Percentiles rank a stretch among this genome's conserved stretches.
Conservation (phyloP, 495 filamentous ascomycete species). For the Aspergillus olivimuriae region DNA sequence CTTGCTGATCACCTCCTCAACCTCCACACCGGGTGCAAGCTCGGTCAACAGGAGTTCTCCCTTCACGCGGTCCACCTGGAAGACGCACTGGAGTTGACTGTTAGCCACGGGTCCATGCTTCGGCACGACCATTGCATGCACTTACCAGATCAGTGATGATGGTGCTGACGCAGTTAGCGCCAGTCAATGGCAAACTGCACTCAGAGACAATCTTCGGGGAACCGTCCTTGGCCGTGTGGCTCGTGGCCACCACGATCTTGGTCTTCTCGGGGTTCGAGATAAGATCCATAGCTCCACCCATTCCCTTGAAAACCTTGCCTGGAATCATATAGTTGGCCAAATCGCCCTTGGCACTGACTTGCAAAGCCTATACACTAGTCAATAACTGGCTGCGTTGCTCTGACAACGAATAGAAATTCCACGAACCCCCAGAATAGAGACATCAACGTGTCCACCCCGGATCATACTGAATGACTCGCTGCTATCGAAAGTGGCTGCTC, state of each 20-base stretch:
- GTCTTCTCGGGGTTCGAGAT: slow-evolving; percentile 78
- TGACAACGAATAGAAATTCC: background rate
- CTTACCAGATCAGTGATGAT: slow-evolving; percentile 88
- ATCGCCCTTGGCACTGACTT: slow-evolving; percentile 76
- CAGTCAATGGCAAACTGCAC: slow-evolving; percentile 82
- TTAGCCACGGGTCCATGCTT: background rate
- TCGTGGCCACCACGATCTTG: slow-evolving; percentile 90
- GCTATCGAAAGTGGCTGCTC: slow-evolving; percentile 75
- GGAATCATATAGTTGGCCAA: slow-evolving; percentile 90
- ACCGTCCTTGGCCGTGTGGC: slow-evolving; percentile 86
- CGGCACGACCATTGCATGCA: slow-evolving; percentile 5
- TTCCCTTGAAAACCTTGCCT: slow-evolving; percentile 85
- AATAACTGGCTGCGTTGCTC: no score
- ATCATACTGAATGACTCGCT: slow-evolving; percentile 96
- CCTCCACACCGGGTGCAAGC: slow-evolving; percentile 74
- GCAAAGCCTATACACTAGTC: slow-evolving; percentile 53
- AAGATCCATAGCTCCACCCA: slow-evolving; percentile 94
- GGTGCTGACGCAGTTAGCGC: slow-evolving; percentile 73
- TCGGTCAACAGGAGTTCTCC: slow-evolving; percentile 75
- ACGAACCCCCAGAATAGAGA: slow-evolving; percentile 73
- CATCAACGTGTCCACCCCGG: slow-evolving; percentile 74
- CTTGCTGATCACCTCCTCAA: slow-evolving; percentile 80
- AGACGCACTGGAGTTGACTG: slow-evolving; percentile 49
- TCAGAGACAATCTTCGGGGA: slow-evolving; percentile 80
- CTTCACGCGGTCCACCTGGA: slow-evolving; percentile 73